Percentiles rank a stretch among this genome's conserved stretches.
Evolutionary conservation across 305 asterid species (phyloP).

Genomic region (Fraxinus nigra): DNA sequence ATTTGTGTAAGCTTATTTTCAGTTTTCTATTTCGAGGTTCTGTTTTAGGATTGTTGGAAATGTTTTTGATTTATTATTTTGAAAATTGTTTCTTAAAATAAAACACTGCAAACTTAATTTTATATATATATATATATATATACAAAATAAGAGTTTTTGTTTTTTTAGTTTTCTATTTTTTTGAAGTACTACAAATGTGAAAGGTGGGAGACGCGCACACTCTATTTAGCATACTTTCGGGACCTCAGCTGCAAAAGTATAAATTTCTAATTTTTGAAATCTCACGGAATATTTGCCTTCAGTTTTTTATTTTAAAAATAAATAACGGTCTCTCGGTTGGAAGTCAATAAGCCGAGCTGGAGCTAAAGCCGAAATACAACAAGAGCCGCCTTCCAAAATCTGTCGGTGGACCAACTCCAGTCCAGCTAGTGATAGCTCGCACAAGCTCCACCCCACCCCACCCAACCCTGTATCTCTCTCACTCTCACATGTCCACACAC

Average conservation of each 20-base stretch:
- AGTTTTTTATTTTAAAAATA: background rate
- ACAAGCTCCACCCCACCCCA: constrained; percentile 8
- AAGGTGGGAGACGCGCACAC: background rate
- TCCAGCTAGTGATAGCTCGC: background rate
- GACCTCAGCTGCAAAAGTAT: background rate
- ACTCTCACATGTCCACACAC: constrained; percentile 19
- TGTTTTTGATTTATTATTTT: no score
- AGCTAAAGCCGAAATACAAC: constrained; percentile 18
- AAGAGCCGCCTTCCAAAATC: constrained; percentile 19
- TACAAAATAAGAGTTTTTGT: background rate
- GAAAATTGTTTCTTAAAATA: background rate
- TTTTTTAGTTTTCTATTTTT: background rate
- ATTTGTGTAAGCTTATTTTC: no score
- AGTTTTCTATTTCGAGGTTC: no score
- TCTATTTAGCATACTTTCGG: background rate
- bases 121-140: no score
- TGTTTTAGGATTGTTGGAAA: background rate
- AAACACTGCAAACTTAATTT: no score
- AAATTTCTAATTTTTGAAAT: background rate
- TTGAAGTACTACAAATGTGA: background rate
- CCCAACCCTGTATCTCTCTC: constrained; percentile 13
- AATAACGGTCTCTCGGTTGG: background rate
- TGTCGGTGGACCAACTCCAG: constrained; percentile 46
- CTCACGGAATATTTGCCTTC: background rate
- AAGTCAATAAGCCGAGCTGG: background rate